A percentile compares a stretch with the other conserved stretches of the same genome.
phyloP scores from a whole-genome alignment of 2,329 filamentous ascomycete species.

The Coniochaeta hoffmannii region DNA sequence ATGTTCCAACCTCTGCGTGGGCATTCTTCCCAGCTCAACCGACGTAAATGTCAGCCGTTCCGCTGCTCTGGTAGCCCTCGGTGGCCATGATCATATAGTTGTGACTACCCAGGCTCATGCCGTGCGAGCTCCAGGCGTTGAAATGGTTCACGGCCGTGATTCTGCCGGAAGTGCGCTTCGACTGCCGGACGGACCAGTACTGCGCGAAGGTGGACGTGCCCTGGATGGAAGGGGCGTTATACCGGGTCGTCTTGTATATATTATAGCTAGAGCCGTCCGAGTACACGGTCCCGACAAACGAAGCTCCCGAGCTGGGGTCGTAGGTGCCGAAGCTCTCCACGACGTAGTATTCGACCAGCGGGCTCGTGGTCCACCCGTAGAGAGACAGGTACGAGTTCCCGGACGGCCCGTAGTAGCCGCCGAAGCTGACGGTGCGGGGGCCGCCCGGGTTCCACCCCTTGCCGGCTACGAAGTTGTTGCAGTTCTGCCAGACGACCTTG shows the following conservation, averaged over 20 bases:
- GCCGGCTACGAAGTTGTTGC: constrained; percentile 46
- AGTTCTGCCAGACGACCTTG: constrained; percentile 33
- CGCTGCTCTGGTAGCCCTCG: constrained; percentile 32
- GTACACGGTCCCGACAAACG: constrained; percentile 38
- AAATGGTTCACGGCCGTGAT: constrained; percentile 45
- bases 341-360: constrained; percentile 50
- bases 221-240: constrained; percentile 40
- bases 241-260: constrained; percentile 39
- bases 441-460: constrained; percentile 50
- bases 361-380: constrained; percentile 48
- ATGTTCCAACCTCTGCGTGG: too few species aligned
- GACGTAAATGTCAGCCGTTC: constrained; percentile 13
- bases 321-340: constrained; percentile 43
- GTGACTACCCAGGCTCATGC: constrained; percentile 38
- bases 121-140: constrained; percentile 39
- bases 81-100: constrained; percentile 45
- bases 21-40: too few species aligned
- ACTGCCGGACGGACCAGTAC: constrained; percentile 39
- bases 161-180: constrained; percentile 41
- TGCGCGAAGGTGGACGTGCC: constrained; percentile 44
- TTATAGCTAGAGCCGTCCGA: constrained; percentile 45
- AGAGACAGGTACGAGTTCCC: constrained; percentile 40
- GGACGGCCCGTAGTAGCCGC: constrained; percentile 24
- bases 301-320: constrained; percentile 35
- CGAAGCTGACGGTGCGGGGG: constrained; percentile 24